These are phyloP conservation scores for Wickerhamiella lipophila DNA, from an alignment of 805 yeast genomes.

Conservation along the genomic window DNA sequence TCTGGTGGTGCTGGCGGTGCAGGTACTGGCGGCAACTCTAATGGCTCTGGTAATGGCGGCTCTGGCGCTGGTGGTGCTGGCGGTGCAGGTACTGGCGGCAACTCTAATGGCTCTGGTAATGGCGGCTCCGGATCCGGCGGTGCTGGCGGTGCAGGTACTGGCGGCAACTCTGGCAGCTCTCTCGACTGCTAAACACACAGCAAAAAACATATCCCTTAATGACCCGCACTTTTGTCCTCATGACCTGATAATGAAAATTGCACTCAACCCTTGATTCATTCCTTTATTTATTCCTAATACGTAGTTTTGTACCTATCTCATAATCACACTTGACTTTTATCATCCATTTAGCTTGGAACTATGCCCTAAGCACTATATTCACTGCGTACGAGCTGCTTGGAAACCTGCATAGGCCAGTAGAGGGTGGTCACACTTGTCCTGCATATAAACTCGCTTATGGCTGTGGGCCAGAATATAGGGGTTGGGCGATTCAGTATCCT, in stretches of 20 bases:
- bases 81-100: neutral
- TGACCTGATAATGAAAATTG: neutral
- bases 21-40: neutral
- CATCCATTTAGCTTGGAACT: no score
- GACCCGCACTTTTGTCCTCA: neutral
- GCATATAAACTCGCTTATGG: no score
- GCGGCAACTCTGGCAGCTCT: constrained; percentile 1
- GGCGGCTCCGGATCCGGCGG: neutral
- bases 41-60: neutral
- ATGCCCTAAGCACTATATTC: no score
- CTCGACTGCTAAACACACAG: neutral
- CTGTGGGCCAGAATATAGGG: no score
- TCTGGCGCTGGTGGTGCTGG: constrained; percentile 2
- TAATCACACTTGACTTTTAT: neutral
- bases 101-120: neutral
- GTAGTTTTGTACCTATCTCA: neutral
- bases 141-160: neutral
- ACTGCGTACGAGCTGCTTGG: neutral
- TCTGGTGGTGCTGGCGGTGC: constrained; percentile 5
- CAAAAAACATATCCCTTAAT: neutral
- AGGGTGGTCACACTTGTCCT: no score
- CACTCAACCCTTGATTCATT: neutral
- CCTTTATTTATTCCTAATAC: neutral
- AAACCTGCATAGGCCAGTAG: neutral
- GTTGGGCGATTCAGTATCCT: no score